phyloP scores from a whole-genome alignment of 306 rosid genomes.

The Senna siamea region DNA sequence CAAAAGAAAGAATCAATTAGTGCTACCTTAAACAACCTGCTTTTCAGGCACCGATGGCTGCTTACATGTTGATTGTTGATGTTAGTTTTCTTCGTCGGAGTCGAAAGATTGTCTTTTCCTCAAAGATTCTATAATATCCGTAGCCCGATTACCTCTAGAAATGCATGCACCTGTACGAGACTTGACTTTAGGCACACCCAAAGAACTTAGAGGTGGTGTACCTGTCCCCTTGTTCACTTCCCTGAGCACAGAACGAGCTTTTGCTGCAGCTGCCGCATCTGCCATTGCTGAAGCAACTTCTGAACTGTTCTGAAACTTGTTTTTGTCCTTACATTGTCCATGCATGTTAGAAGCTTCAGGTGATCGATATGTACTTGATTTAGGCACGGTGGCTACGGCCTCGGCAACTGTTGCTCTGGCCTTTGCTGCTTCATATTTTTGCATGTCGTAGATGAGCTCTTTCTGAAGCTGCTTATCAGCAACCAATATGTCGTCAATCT shows the following conservation, averaged over 20 bases:
- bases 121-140: slow-evolving; percentile 62
- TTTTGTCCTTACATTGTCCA: slow-evolving; percentile 24
- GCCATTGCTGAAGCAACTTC: slow-evolving; percentile 82
- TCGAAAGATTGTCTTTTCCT: slow-evolving; percentile 71
- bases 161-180: slow-evolving; percentile 43
- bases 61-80: too few relatives aligned
- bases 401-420: slow-evolving; percentile 69
- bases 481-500: slow-evolving; percentile 84
- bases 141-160: slow-evolving; percentile 39
- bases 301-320: slow-evolving; percentile 43
- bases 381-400: slow-evolving; percentile 55
- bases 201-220: slow-evolving; percentile 66
- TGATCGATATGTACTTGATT: slow-evolving; percentile 43
- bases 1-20: neutral
- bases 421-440: slow-evolving; percentile 74
- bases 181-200: slow-evolving; percentile 72
- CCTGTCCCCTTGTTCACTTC: slow-evolving; percentile 71
- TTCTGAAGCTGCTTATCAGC: slow-evolving; percentile 97
- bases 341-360: slow-evolving; percentile 46
- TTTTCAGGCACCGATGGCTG: too few relatives aligned
- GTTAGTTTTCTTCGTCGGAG: slow-evolving; percentile 67
- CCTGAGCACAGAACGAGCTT: slow-evolving; percentile 78
- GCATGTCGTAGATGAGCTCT: slow-evolving; percentile 84
- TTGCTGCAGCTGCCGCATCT: slow-evolving; percentile 79
- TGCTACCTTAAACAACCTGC: neutral